A percentile compares a stretch with the other conserved stretches of the same genome.
phyloP scores from a whole-genome alignment of 495 filamentous ascomycete genomes.

The Xylaria palmicola region DNA sequence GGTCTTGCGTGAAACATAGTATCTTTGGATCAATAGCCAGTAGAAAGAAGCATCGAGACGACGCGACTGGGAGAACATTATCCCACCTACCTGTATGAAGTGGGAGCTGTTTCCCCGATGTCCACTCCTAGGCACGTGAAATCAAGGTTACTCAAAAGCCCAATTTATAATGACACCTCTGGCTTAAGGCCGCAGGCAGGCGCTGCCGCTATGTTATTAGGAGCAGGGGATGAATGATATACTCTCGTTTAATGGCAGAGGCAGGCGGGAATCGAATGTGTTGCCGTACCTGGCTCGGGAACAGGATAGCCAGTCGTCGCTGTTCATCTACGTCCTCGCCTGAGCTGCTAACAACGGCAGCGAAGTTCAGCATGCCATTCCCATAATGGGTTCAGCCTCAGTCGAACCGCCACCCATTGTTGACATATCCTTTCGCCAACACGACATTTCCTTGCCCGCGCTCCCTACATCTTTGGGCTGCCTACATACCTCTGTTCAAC shows the following conservation, averaged over 20 bases:
- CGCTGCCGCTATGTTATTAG: too few relatives aligned
- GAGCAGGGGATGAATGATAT: not conserved
- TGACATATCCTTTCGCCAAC: not conserved
- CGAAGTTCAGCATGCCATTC: not conserved
- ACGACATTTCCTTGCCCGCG: not conserved
- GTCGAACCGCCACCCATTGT: not conserved
- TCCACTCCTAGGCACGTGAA: too few relatives aligned
- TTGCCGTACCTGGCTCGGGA: not conserved
- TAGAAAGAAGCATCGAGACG: too few relatives aligned
- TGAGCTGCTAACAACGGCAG: not conserved
- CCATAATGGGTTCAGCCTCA: not conserved
- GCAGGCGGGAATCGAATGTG: not conserved
- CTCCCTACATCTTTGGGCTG: not conserved
- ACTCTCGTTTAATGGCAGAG: not conserved
- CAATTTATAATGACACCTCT: too few relatives aligned
- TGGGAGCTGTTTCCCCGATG: too few relatives aligned
- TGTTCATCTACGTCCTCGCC: constrained; percentile 4
- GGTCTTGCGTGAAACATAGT: not conserved
- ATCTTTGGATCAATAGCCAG: not conserved
- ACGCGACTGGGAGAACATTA: too few relatives aligned
- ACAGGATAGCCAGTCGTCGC: not conserved
- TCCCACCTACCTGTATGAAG: too few relatives aligned
- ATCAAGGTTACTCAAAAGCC: too few relatives aligned
- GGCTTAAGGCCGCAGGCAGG: too few relatives aligned
- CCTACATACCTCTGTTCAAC: not conserved